phyloP scores from a whole-genome alignment of 2,329 filamentous ascomycete genomes.

The Lachnellula suecica region DNA sequence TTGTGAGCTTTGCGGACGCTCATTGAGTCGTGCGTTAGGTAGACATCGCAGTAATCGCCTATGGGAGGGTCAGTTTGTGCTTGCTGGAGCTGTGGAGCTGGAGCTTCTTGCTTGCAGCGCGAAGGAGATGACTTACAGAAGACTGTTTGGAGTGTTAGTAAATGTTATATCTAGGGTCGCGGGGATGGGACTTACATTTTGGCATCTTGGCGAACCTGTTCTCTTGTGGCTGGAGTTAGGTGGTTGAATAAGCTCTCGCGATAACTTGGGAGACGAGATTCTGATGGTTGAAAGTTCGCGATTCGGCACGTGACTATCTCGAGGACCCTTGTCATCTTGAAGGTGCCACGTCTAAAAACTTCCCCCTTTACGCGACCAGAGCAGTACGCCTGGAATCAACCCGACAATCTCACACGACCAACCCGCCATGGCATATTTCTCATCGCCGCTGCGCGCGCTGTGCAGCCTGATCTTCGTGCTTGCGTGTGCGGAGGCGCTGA shows the following conservation, averaged over 20 bases:
- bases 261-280: too few species aligned
- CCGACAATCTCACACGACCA: slow-evolving; percentile 18
- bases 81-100: slow-evolving; percentile 4
- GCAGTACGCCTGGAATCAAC: slow-evolving; percentile 1
- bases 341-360: slow-evolving; percentile 26
- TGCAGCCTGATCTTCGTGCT: slow-evolving; percentile 58
- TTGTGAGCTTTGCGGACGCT: slow-evolving; percentile 99
- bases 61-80: slow-evolving; percentile 20
- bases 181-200: slow-evolving; percentile 67
- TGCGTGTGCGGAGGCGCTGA: slow-evolving; percentile 66
- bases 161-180: slow-evolving; percentile 6
- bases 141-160: slow-evolving; percentile 53
- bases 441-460: slow-evolving; percentile 56
- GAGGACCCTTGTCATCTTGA: slow-evolving; percentile 18
- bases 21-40: slow-evolving; percentile 99
- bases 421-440: slow-evolving; percentile 47
- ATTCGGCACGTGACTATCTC: slow-evolving; percentile 14
- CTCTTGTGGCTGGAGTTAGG: slow-evolving; percentile 1
- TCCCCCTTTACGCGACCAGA: slow-evolving; percentile 19
- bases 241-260: not conserved
- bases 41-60: slow-evolving; percentile 99
- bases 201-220: slow-evolving; percentile 63
- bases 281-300: slow-evolving; percentile 8
- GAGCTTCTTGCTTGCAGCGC: not conserved
- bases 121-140: slow-evolving; percentile 56